Base-by-base conservation (phyloP, 2,329 filamentous ascomycete genomes). In the Ceratocystis colombiana region DNA sequence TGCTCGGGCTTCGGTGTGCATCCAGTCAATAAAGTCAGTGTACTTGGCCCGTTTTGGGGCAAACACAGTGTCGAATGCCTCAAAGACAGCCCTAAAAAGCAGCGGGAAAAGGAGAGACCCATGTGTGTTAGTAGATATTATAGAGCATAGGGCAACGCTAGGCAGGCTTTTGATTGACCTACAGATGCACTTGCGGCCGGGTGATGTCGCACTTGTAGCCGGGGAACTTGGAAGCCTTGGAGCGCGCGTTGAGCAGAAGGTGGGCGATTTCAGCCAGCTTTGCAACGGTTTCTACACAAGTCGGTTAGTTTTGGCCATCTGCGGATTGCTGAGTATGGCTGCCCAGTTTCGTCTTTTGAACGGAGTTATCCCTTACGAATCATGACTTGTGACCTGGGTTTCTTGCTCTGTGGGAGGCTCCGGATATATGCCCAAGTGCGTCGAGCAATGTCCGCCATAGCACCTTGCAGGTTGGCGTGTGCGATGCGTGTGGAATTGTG, bases 371-470 rank as follows among this genome's bases (percentile, higher is more conserved):
- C 75, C 83, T 74, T 76, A 87, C 85, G 82, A 77, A 78, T 86
- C 41, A 93, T 75, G n/a, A 96, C 74, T 37, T 73, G 75, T 2
- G 79, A 72, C 5, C 79, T 74, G 1, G 88, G 88, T 69, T 82
- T 83, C 70, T 80, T 82, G 3, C 72, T 71, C 44, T 71, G 73
- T 1, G 82, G 79, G 41, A 96, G 77, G 67, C 84, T 85, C 6
- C 79, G 77, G 5, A 77, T 73, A 70, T 87, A 87, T 0, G 81
- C 81, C 80, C 81, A 84, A 77, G 83, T 83, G 76, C 93, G 95
- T 76, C 84, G 85, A 7, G 90, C 91, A 5, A 88, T 86, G 74
- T 95, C 90, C 20, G 79, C 72, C 71, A 96, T 93, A 41, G 85
- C 85, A n/a, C 81, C 80, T 71, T 87, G 83, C 2, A 96, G 77